Base-by-base conservation (phyloP, 306 rosid genomes). In the Lupinus albus region DNA sequence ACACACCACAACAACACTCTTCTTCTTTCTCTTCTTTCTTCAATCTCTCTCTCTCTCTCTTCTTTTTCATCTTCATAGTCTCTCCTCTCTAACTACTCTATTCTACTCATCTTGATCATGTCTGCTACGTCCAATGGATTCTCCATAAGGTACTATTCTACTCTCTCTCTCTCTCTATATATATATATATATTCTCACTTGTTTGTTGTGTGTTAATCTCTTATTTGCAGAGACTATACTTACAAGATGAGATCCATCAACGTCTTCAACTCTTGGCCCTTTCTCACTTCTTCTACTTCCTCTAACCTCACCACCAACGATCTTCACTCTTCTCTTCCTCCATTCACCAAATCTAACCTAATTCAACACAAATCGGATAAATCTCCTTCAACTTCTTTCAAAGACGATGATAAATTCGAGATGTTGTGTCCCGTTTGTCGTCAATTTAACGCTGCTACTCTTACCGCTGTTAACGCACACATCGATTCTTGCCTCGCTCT, bases 181-280 rank as follows among this genome's bases (percentile, higher is more conserved):
- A 3, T 5, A 3, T 30, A n/a, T n/a, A n/a, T n/a, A n/a, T n/a
- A n/a, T n/a, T n/a, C n/a, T n/a, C n/a, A n/a, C n/a, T n/a, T n/a
- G n/a, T n/a, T n/a, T n/a, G n/a, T n/a, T n/a, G n/a, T n/a, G n/a
- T n/a, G n/a, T n/a, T n/a, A n/a, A n/a, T n/a, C n/a, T n/a, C n/a
- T n/a, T n/a, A n/a, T n/a, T 68, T 76, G 45, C 79, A 93, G 99
- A 65, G 92, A 83, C 61, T 93, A 88, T 49, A 80, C 96, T 8
- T 82, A 84, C 12, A 85, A 85, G 82, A 86, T 84, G 94, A 86
- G 97, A 81, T 78, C 78, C 48, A 32, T 68, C 35, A 92, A 86
- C 74, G 89, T 86, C 53, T 65, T 54, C 52, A 90, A 81, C 67
- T 80, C 96, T 42, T 93, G 91, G 89, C 99, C 99, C 3, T 93